Evolutionary conservation across 805 yeast genomes (phyloP).

Genomic region (Ogataea ramenticola): DNA sequence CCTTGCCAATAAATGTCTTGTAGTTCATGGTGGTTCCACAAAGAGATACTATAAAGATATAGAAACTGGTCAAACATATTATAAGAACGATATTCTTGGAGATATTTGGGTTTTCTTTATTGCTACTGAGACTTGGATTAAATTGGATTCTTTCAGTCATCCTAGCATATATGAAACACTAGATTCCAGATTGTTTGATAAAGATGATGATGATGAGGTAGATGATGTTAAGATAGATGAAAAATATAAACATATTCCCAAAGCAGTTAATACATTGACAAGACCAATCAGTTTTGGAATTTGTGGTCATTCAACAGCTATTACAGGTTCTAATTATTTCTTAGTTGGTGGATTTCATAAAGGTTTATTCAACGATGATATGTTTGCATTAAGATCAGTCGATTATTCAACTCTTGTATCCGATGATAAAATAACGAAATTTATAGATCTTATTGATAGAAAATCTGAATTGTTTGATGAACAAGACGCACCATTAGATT

Average conservation of each 20-base stretch:
- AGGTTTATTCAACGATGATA: not conserved
- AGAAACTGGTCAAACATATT: constrained; percentile 13
- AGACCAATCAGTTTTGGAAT: not conserved
- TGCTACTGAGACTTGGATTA: constrained; percentile 34
- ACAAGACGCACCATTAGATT: not conserved
- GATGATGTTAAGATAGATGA: constrained; percentile 2
- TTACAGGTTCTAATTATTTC: not conserved
- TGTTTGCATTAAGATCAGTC: not conserved
- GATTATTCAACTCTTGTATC: not conserved
- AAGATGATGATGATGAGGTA: constrained; percentile 1
- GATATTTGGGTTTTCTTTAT: constrained; percentile 48
- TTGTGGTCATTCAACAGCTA: not conserved
- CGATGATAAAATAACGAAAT: not conserved
- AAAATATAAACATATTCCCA: constrained; percentile 1
- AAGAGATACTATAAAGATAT: constrained; percentile 14
- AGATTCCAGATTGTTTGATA: constrained; percentile 9
- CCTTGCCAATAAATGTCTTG: not conserved
- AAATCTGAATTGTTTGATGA: not conserved
- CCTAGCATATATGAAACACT: constrained; percentile 9
- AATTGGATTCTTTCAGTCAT: constrained; percentile 20
- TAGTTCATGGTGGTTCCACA: constrained; percentile 27
- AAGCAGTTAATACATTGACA: not conserved
- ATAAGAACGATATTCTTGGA: constrained; percentile 27
- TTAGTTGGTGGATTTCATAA: constrained; percentile 1
- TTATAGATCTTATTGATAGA: not conserved